Evolutionary conservation across 1,284 basidiomycete species (phyloP).

Genomic region (Inonotus obliquus): DNA sequence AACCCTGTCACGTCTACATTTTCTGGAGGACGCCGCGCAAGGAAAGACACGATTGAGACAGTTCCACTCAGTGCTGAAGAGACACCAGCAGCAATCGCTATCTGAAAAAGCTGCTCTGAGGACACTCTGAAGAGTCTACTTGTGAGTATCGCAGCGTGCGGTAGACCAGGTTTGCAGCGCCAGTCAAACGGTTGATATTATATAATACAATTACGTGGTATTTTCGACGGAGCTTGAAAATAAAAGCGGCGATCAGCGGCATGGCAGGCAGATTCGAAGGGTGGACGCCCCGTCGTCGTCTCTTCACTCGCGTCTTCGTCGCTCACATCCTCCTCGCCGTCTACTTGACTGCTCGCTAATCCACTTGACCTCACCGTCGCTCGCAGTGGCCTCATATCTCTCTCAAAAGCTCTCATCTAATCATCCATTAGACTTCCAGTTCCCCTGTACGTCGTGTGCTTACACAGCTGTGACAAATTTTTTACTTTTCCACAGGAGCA

Average conservation of each 20-base stretch:
- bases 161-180: too few species aligned
- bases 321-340: not conserved
- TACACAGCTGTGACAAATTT: not conserved
- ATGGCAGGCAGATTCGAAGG: not conserved
- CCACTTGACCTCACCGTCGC: slow-evolving; percentile 1
- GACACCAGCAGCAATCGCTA: too few species aligned
- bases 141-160: too few species aligned
- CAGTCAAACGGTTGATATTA: too few species aligned
- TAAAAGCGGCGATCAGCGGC: not conserved
- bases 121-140: too few species aligned
- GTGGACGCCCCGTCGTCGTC: not conserved
- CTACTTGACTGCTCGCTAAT: not conserved
- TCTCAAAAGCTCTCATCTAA: not conserved
- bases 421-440: slow-evolving; percentile 22
- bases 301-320: slow-evolving; percentile 2
- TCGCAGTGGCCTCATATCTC: slow-evolving; percentile 4
- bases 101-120: too few species aligned
- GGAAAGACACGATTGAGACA: too few species aligned
- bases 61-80: too few species aligned
- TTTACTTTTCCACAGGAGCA: not conserved
- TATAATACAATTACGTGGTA: not conserved
- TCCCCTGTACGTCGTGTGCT: slow-evolving; percentile 28
- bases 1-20: too few species aligned
- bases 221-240: slow-evolving; percentile 5
- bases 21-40: too few species aligned